Evolutionary conservation across 2,329 filamentous ascomycete species (phyloP), one percentile per base, ranked within the genome.

Genomic region (Chrysoporthe austroafricana): DNA sequence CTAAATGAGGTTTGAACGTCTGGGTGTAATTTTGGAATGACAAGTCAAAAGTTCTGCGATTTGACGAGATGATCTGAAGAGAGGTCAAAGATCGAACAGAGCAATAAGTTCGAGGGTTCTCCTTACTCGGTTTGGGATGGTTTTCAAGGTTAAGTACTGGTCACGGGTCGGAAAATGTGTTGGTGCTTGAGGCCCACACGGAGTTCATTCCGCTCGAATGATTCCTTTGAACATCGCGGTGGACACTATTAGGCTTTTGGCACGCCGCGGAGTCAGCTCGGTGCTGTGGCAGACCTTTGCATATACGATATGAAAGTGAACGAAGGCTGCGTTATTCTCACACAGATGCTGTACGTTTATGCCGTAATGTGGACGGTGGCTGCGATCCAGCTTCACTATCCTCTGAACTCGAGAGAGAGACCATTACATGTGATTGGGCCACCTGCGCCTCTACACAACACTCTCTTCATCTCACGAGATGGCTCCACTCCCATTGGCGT

Each of bases 131-230:
- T 32, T 32, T 54, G 11, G 50, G 50, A 34, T 57, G 16, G 39
- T 57, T 57, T 13, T 39, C 34, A 57, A 7, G 54, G 34, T 57
- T 32, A 57, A 57, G 7, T 57, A n/a, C 18, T 32, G 54, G 34
- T 57, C 39, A 16, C 32, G 34, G 54, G 54, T 32, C 34, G 54
- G 54, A 57, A 57, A 57, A 57, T 34, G 32, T 57, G 34, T 57
- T n/a, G 34, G 34, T 57, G 32, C 54, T 39, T n/a, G 5, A 2
- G 54, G 34, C 4, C 54, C 32, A 39, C 54, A 57, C 32, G 54
- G 54, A 34, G 54, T 57, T 57, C 44, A 18, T 57, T 32, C 13
- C 32, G 7, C 39, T 8, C 34, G 4, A 57, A 57, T 36, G 32
- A 16, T 34, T 36, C 39, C 16, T n/a, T 39, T 16, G 32, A 57